Evolutionary conservation across 768 basidiomycete species (phyloP).

Genomic region (Phlebiopsis flavidoalba): DNA sequence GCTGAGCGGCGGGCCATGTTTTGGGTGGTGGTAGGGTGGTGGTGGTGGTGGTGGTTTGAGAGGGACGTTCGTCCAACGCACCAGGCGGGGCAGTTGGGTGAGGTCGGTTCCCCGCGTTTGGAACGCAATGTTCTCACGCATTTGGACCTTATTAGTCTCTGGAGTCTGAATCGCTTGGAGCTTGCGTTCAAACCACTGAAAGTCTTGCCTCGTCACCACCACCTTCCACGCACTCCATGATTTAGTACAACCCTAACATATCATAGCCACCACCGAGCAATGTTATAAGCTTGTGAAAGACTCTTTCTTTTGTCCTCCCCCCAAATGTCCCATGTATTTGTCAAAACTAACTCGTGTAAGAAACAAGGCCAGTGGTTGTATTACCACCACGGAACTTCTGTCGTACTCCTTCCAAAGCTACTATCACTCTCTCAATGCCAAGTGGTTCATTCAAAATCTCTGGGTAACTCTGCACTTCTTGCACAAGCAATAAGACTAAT

Average conservation of each 20-base stretch:
- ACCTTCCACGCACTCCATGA: neutral
- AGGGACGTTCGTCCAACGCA: neutral
- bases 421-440: no score
- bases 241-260: no score
- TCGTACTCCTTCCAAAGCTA: constrained; percentile 5
- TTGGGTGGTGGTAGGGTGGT: neutral
- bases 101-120: neutral
- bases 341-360: neutral
- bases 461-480: no score
- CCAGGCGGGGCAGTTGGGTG: constrained; percentile 1
- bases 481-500: no score
- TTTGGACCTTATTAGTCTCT: no score
- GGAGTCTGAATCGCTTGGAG: neutral
- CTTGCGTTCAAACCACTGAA: neutral
- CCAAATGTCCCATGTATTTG: neutral
- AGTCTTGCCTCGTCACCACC: neutral
- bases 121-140: neutral
- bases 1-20: constrained; percentile 68
- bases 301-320: neutral
- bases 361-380: neutral
- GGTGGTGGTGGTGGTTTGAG: constrained; percentile 1
- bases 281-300: no score
- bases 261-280: no score
- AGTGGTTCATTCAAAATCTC: no score
- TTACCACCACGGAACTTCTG: constrained; percentile 5